Evolutionary conservation across 805 yeast species (phyloP).

Genomic region (Metschnikowia similis): DNA sequence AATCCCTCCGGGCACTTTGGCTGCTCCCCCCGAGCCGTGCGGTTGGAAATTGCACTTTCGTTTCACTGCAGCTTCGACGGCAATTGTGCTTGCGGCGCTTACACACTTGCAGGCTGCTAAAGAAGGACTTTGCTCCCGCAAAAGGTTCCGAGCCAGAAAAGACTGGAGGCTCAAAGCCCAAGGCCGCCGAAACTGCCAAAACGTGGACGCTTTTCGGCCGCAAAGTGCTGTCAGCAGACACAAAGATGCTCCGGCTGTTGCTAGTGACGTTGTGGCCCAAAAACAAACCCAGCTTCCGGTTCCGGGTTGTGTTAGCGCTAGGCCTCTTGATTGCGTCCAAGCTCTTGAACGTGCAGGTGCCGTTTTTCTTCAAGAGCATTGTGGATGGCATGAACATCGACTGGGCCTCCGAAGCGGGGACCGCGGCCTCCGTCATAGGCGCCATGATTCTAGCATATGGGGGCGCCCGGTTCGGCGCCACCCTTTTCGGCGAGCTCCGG

Average conservation of each 20-base stretch:
- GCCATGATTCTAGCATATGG: conserved; percentile 81
- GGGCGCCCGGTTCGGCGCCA: conserved; percentile 90
- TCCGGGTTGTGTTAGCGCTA: conserved; percentile 74
- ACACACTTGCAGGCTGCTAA: neutral
- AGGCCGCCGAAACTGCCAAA: neutral
- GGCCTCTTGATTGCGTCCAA: conserved; percentile 74
- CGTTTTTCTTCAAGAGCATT: conserved; percentile 82
- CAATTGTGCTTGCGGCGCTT: neutral
- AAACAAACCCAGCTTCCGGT: conserved; percentile 57
- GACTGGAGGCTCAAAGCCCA: neutral
- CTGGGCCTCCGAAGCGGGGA: conserved; percentile 63
- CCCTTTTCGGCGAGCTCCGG: conserved; percentile 87
- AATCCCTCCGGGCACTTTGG: neutral
- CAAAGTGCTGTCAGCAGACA: conserved; percentile 35
- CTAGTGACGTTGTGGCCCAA: conserved; percentile 79
- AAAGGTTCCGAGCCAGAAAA: neutral
- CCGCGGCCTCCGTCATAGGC: conserved; percentile 62
- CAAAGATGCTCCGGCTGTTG: conserved; percentile 58
- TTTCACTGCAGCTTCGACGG: neutral
- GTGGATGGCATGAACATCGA: conserved; percentile 92
- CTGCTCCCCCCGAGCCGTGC: neutral
- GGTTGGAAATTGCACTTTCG: neutral
- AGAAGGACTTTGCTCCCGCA: neutral
- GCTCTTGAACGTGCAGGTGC: conserved; percentile 89
- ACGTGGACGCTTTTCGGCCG: conserved; percentile 13